phyloP scores from a whole-genome alignment of 441 rosid genomes.

The Gossypium laxum region DNA sequence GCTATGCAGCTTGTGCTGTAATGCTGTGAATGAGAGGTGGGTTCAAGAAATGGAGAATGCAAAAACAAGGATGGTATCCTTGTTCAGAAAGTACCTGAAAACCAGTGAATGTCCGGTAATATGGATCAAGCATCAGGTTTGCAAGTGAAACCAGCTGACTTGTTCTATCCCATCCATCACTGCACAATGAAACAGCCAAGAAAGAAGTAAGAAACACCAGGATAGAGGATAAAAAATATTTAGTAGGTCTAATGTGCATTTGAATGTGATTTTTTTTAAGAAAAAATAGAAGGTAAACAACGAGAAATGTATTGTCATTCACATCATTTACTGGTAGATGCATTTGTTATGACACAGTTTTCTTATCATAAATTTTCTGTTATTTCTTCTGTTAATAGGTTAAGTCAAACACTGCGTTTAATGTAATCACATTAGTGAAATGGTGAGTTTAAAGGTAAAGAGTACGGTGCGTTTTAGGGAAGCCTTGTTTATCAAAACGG shows the following conservation, averaged over 20 bases:
- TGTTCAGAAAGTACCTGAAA: conserved; percentile 63
- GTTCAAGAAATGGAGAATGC: neutral
- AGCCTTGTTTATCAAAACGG: neutral
- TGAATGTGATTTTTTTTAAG: neutral
- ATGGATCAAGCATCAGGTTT: conserved; percentile 88
- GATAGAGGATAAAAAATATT: conserved; percentile 2
- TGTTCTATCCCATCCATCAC: conserved; percentile 99
- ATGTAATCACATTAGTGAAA: neutral
- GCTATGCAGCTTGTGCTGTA: neutral
- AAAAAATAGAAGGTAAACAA: neutral
- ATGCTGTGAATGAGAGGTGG: neutral
- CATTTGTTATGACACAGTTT: neutral
- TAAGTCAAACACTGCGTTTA: neutral
- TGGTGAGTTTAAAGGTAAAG: neutral
- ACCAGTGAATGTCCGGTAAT: conserved; percentile 80
- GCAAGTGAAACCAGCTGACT: conserved; percentile 94
- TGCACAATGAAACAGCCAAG: conserved; percentile 28
- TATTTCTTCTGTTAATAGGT: neutral
- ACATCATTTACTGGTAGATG: neutral
- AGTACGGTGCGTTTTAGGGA: neutral
- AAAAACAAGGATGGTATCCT: neutral
- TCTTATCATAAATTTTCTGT: neutral
- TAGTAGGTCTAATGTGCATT: neutral
- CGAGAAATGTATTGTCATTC: neutral
- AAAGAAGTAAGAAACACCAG: conserved; percentile 8